A percentile compares a stretch with the other conserved stretches of the same genome.
Evolutionary conservation across 176 grass and related monocot genomes (phyloP).

Genomic region (Cenchrus americanus): DNA sequence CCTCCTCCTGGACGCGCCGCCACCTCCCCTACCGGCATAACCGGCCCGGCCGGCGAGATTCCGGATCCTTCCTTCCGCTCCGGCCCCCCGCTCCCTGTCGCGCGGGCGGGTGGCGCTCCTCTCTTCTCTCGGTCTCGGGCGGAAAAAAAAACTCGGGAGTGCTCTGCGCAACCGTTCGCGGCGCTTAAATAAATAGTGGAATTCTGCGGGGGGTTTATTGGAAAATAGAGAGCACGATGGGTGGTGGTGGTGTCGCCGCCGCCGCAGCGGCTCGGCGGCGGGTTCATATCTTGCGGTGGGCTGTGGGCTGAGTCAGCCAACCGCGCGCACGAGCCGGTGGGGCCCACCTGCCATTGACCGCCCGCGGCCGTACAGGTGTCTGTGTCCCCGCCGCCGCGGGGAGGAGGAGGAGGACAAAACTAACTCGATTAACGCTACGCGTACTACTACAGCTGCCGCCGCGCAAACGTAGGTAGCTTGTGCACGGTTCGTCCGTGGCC

Average conservation of each 20-base stretch:
- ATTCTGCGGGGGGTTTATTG: background rate
- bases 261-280: background rate
- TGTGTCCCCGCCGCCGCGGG: background rate
- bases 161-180: background rate
- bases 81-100: no score
- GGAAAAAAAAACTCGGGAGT: background rate
- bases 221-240: constrained; percentile 1
- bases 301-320: constrained; percentile 35
- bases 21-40: constrained; percentile 17
- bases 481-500: background rate
- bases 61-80: background rate
- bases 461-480: background rate
- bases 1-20: constrained; percentile 11
- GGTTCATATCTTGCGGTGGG: background rate
- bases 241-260: background rate
- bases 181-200: constrained; percentile 20
- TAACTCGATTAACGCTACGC: background rate
- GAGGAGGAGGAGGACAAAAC: background rate
- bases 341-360: constrained; percentile 6
- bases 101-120: no score
- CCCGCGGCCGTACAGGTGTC: background rate
- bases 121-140: background rate
- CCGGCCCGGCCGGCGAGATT: constrained; percentile 31
- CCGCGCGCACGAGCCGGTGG: background rate
- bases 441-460: background rate